A percentile compares a stretch with the other conserved stretches of the same genome.
Conservation (phyloP, 257 asterid species). For the Plectranthus barbatus region DNA sequence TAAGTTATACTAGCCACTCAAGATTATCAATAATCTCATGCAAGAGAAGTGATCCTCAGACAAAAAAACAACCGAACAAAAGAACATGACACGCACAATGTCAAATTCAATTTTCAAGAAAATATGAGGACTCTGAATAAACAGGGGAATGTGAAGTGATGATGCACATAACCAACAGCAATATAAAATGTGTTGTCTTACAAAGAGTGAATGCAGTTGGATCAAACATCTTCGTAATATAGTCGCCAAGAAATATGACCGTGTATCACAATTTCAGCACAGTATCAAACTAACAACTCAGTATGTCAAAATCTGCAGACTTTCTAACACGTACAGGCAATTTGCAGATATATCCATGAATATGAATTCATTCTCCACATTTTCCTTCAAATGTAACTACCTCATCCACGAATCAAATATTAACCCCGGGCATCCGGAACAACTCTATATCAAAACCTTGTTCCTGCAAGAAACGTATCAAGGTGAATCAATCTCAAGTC, state of each 20-base stretch:
- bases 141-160: neutral
- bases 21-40: neutral
- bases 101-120: conserved; percentile 1
- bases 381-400: conserved; percentile 21
- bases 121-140: neutral
- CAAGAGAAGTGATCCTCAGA: neutral
- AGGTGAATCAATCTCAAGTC: conserved; percentile 14
- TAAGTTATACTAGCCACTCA: neutral
- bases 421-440: conserved; percentile 10
- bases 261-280: conserved; percentile 5
- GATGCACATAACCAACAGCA: conserved; percentile 5
- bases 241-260: conserved; percentile 6
- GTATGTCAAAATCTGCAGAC: conserved; percentile 7
- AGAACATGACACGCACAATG: neutral
- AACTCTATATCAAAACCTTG: conserved; percentile 78
- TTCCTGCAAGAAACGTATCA: conserved; percentile 45
- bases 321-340: conserved; percentile 24
- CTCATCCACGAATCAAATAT: conserved; percentile 11
- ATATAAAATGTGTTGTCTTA: neutral
- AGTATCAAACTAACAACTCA: conserved; percentile 8
- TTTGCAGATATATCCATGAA: conserved; percentile 1
- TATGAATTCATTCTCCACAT: conserved; percentile 5
- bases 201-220: conserved; percentile 7
- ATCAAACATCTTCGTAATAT: neutral
- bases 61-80: conserved; percentile 1